Base-by-base conservation (phyloP, 176 grass and related monocot genomes). In the Triticum turgidum region DNA sequence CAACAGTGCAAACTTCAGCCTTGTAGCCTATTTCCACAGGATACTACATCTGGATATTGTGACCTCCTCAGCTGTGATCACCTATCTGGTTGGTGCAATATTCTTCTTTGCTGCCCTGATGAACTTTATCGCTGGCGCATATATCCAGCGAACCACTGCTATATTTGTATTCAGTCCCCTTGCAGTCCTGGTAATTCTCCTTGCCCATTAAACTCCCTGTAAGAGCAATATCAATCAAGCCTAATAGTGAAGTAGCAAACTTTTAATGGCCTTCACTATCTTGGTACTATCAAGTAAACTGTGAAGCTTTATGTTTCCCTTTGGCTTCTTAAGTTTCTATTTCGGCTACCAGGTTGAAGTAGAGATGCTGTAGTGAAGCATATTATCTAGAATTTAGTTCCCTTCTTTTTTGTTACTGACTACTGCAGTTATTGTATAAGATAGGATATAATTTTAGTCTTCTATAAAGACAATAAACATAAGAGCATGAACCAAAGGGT, bases 1-100 rank as follows among this genome's bases (percentile, higher is more conserved):
- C 24, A 89, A n/a, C 62, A 86, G 77, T 18, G 83, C 88, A 61
- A 89, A 89, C 88, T 89, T 89, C 83, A 86, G 78, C 22, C 5
- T 89, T 12, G 88, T 81, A 78, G 83, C 47, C 14, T 89, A 89
- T 85, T 81, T 89, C 25, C 25, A 81, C 21, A 27, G 69, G 25
- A 86, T 49, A 18, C 74, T 85, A 62, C 69, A 89, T 89, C 69
- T 85, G 47, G 83, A 85, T 69, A 89, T 85, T 68, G 88, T 85
- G 25, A 89, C 61, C 69, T 89, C 88, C 29, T 76, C 88, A 61
- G 58, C 88, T 7, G 2, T 85, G 69, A 89, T 85, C 51, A 41
- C 77, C 42, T 89, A 81, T 38, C 20, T 85, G 33, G 83, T 81
- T 5, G 83, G 83, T 21, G 69, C 77, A 6, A 49, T 85, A 3